Conservation (phyloP, 179 eudicot species). For the Gypsophila paniculata region DNA sequence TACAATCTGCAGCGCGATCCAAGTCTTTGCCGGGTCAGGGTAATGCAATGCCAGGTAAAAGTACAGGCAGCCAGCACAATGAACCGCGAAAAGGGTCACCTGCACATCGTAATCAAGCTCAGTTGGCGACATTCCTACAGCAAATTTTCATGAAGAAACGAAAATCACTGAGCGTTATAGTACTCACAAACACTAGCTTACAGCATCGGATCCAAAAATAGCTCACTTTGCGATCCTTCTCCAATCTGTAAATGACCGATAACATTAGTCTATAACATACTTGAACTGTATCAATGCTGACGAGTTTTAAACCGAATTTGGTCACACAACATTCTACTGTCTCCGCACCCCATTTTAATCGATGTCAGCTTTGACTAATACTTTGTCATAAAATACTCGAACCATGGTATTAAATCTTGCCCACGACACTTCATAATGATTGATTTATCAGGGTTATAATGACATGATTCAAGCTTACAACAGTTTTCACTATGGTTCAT, state of each 20-base stretch:
- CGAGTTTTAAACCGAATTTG: not conserved
- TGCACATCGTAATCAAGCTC: conserved; percentile 18
- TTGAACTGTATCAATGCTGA: not conserved
- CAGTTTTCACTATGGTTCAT: too few species aligned
- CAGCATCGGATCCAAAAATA: conserved; percentile 54
- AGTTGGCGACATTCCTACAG: not conserved
- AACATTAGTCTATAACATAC: conserved; percentile 2
- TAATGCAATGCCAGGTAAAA: conserved; percentile 52
- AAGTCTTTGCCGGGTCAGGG: conserved; percentile 46
- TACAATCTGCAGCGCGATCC: conserved; percentile 44
- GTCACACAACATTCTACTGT: too few species aligned
- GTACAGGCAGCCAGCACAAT: conserved; percentile 62
- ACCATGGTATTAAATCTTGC: too few species aligned
- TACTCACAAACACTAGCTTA: conserved; percentile 71
- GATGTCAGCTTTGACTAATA: too few species aligned
- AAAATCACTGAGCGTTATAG: not conserved
- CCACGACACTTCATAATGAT: too few species aligned
- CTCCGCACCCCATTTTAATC: too few species aligned
- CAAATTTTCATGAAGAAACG: not conserved
- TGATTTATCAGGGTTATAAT: too few species aligned
- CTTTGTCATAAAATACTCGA: too few species aligned
- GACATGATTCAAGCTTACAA: too few species aligned
- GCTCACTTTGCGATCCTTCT: conserved; percentile 61
- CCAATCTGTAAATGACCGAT: conserved; percentile 44
- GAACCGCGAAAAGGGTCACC: conserved; percentile 78